Evolutionary conservation across 1,284 basidiomycete genomes (phyloP), one percentile per base, ranked within the genome.

Genomic region (Moniliella sp.): DNA sequence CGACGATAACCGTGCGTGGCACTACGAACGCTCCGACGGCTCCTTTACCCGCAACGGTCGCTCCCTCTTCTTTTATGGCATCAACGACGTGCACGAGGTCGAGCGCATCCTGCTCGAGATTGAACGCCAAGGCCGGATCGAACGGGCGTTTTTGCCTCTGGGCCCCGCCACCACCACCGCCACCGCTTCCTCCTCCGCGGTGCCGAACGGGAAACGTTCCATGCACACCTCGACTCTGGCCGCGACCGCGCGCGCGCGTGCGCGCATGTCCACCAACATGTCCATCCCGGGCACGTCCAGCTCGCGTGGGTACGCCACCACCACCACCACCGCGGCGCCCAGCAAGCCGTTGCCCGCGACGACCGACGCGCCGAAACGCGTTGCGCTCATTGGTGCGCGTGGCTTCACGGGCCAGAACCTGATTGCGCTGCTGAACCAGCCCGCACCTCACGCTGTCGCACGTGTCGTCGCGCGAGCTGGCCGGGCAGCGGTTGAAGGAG

Each of bases 11-110:
- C 74, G 86, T 25, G 73, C 78, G 2, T 99, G 88, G 88, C 88
- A 99, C 66, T 99, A 93, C 59, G 91, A 99, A 67, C 74, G 83
- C 35, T 83, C 88, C 1, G 88, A 97, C 49, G 88, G 88, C 5
- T 82, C 78, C 63, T 99, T 99, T 67, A 91, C 86, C 8, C 72
- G 91, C 33, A 81, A 81, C 18, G 84, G 88, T 28, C 61, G 67
- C 61, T 83, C 75, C 55, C 66, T 99, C 56, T 97, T 93, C 72
- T 97, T 88, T 83, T 94, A 91, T 60, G 88, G 88, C 33, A 71
- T 94, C 26, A 75, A 78, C 48, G 82, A 91, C 51, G 75, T 93
- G 21, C 71, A 71, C 39, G 86, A 94, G 63, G 82, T 99, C 23
- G 84, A 99, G 44, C 28, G 33, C 12, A 42, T 46, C 15, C 45